Base-by-base conservation (phyloP, 176 grass and related monocot genomes). In the Triticum monococcum region DNA sequence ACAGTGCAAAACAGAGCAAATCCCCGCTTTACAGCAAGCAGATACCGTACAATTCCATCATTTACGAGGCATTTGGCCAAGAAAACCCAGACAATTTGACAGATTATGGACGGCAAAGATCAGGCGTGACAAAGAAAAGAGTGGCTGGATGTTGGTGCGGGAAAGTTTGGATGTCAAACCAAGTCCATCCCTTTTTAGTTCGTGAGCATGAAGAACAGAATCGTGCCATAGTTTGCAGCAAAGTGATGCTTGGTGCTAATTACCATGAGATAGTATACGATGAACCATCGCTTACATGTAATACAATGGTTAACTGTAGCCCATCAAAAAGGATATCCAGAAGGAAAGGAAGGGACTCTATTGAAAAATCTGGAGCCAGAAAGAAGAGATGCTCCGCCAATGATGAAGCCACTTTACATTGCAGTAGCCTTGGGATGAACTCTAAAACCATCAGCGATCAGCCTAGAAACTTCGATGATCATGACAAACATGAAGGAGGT, bases 111-210 rank as follows among this genome's bases (percentile, higher is more conserved):
- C 10, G 77, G 33, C 78, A 85, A 71, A 85, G 72, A 61, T 77
- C 87, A 65, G 82, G 90, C 32, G 80, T 85, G 52, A 81, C 82
- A 84, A 99, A 91, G 92, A 99, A 96, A 89, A 94, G 85, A 36
- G 92, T 99, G 28, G 92, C 92, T 86, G 97, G 97, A 72, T 89
- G 81, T 72, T 99, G 97, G 97, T 99, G 97, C 78, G 97, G 97
- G 24, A 99, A 94, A 88, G 81, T 90, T 89, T 99, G 97, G 97
- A 99, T 99, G 97, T 94, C 97, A 33, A 99, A 94, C 77, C 94
- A 99, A 76, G 97, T 99, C 20, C 97, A 99, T 86, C 92, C 90
- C 41, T 89, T 91, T 88, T 90, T 99, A 91, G 83, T 80, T 38
- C 78, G 14, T 85, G 63, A 79, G 61, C 87, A 82, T 35, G 89